These are phyloP conservation scores for Cucumis cinereus DNA, from an alignment of 306 rosid species.

Conservation along the genomic window DNA sequence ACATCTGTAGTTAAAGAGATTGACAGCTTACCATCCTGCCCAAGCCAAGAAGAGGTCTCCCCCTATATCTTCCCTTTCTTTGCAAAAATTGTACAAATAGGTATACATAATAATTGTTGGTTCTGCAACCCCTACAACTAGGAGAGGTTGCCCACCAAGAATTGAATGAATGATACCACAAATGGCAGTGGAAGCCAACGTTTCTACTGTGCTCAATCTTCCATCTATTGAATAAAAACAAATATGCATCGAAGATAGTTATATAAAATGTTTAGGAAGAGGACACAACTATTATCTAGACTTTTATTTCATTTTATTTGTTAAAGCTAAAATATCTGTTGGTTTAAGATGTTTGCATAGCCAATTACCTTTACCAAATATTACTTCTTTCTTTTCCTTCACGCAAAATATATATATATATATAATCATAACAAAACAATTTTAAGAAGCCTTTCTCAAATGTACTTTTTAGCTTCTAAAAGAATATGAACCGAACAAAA, in stretches of 20 bases:
- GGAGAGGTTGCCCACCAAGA: slow-evolving; percentile 71
- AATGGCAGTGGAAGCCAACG: slow-evolving; percentile 65
- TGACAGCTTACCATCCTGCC: slow-evolving; percentile 65
- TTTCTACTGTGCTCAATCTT: slow-evolving; percentile 62
- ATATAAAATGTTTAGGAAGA: background rate
- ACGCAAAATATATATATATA: background rate
- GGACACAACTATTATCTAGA: background rate
- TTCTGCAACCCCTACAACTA: slow-evolving; percentile 68
- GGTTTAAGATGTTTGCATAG: background rate
- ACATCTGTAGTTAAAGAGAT: background rate
- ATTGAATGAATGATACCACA: slow-evolving; percentile 77
- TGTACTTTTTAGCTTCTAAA: background rate
- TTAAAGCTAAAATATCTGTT: background rate
- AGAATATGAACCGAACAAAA: background rate
- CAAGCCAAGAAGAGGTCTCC: slow-evolving; percentile 50
- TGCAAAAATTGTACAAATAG: slow-evolving; percentile 55
- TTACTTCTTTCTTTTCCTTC: background rate
- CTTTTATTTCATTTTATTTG: background rate
- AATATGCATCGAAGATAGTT: background rate
- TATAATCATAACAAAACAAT: background rate
- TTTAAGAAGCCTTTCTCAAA: background rate
- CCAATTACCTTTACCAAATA: background rate
- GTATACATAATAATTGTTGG: slow-evolving; percentile 75
- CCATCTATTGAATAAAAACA: slow-evolving; percentile 36
- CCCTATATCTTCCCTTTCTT: slow-evolving; percentile 45